Conservation (phyloP, 2,329 filamentous ascomycete species). For the Sphaerulina vaccinii region DNA sequence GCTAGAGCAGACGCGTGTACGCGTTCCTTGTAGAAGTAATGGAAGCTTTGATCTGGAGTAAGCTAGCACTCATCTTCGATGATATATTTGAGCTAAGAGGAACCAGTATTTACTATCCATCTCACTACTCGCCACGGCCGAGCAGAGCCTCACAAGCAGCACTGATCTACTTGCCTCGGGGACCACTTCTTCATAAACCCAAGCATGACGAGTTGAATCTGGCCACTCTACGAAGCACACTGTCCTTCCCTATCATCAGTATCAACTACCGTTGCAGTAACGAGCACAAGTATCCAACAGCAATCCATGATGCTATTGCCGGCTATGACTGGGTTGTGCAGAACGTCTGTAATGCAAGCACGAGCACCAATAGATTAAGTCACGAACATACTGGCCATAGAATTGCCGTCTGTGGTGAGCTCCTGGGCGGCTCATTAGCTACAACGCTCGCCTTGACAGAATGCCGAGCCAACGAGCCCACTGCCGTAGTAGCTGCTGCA, state of each 20-base stretch:
- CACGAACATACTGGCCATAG: slow-evolving; percentile 32
- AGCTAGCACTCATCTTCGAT: slow-evolving; percentile 12
- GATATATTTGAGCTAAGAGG: slow-evolving; percentile 18
- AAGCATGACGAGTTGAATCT: slow-evolving; percentile 36
- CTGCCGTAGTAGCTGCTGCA: slow-evolving; percentile 46
- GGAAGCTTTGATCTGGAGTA: slow-evolving; percentile 45
- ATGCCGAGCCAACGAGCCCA: slow-evolving; percentile 40
- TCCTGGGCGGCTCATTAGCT: slow-evolving; percentile 50
- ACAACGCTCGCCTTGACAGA: slow-evolving; percentile 53
- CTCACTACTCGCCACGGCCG: slow-evolving; percentile 31
- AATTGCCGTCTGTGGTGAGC: slow-evolving; percentile 49
- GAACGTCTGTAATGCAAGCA: background rate
- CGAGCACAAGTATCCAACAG: slow-evolving; percentile 43
- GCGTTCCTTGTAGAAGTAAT: slow-evolving; percentile 43
- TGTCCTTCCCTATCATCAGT: slow-evolving; percentile 44
- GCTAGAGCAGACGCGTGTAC: slow-evolving; percentile 2
- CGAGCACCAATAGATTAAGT: slow-evolving; percentile 27
- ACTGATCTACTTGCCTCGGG: slow-evolving; percentile 46
- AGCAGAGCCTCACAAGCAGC: slow-evolving; percentile 15
- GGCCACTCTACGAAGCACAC: slow-evolving; percentile 38
- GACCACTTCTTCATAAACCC: slow-evolving; percentile 37
- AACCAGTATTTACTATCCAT: slow-evolving; percentile 2
- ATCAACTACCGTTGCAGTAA: slow-evolving; percentile 47
- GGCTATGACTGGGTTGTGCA: slow-evolving; percentile 44
- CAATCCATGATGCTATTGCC: slow-evolving; percentile 48